Conservation (phyloP, 2,329 filamentous ascomycete genomes). For the Zasmidium cellare region DNA sequence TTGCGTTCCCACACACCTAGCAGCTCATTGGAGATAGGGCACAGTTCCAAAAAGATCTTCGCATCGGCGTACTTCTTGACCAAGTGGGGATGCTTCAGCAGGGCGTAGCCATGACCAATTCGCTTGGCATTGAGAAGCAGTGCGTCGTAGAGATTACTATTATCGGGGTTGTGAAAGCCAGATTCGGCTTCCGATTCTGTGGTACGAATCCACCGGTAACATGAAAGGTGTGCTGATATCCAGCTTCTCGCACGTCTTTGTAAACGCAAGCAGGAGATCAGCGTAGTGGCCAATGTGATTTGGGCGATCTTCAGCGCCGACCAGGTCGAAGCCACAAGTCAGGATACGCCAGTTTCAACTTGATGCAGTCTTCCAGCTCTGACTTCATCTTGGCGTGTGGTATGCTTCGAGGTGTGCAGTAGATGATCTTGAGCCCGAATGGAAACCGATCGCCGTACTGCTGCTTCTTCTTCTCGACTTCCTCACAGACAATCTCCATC, state of each 20-base stretch:
- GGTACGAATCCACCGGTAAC: conserved; percentile 59
- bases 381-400: conserved; percentile 46
- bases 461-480: conserved; percentile 51
- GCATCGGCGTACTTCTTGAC: conserved; percentile 64
- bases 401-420: conserved; percentile 68
- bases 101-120: conserved; percentile 72
- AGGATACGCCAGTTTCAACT: conserved; percentile 58
- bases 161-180: conserved; percentile 48
- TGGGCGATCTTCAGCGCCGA: conserved; percentile 64
- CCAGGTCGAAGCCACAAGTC: conserved; percentile 68
- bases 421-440: conserved; percentile 68
- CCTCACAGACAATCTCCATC: conserved; percentile 60
- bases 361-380: conserved; percentile 62
- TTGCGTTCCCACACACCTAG: conserved; percentile 67
- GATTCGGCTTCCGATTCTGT: not conserved
- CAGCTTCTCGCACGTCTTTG: conserved; percentile 49
- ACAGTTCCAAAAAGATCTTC: conserved; percentile 72
- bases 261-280: conserved; percentile 60
- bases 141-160: conserved; percentile 68
- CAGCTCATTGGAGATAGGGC: conserved; percentile 76
- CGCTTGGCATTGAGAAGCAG: conserved; percentile 66
- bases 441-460: conserved; percentile 52
- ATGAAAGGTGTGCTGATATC: conserved; percentile 66
- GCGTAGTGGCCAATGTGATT: conserved; percentile 61
- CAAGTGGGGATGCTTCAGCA: conserved; percentile 65